Percentiles rank a stretch among this genome's conserved stretches.
Conservation (phyloP, 1,139 yeast species). For the Zhuliangozyma parablackwelliae region DNA sequence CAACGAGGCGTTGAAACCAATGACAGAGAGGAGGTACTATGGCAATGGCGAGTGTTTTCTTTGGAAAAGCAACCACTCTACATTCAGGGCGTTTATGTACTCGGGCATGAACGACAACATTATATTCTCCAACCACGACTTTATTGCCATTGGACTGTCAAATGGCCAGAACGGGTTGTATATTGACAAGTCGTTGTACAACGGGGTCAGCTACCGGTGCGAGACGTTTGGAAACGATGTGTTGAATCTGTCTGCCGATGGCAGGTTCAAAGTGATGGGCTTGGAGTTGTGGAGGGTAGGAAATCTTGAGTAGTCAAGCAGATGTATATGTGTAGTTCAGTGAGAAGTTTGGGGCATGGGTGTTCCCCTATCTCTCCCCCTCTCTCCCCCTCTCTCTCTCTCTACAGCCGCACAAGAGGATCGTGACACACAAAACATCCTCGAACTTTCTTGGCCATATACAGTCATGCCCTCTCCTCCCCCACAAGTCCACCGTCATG, state of each 20-base stretch:
- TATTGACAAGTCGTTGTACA: constrained; percentile 69
- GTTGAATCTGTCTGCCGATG: constrained; percentile 34
- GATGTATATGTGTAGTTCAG: background rate
- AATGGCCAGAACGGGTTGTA: constrained; percentile 87
- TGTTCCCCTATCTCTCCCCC: background rate
- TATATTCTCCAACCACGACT: constrained; percentile 74
- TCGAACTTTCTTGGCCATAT: too few relatives aligned
- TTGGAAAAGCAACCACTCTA: constrained; percentile 51
- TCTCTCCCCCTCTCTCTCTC: too few relatives aligned
- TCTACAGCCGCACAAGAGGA: too few relatives aligned
- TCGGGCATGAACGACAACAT: constrained; percentile 87
- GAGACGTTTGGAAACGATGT: constrained; percentile 90
- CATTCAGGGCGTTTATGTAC: constrained; percentile 76
- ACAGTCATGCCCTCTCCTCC: too few relatives aligned
- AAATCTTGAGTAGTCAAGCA: constrained; percentile 8
- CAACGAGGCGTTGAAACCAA: constrained; percentile 69
- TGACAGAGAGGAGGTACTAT: constrained; percentile 68
- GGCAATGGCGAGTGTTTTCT: constrained; percentile 96
- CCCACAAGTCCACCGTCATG: too few relatives aligned
- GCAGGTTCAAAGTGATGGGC: constrained; percentile 67
- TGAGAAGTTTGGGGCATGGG: too few relatives aligned
- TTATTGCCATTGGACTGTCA: constrained; percentile 87
- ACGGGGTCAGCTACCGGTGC: constrained; percentile 75
- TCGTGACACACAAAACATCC: too few relatives aligned
- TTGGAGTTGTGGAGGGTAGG: constrained; percentile 86